Base-by-base conservation (phyloP, 2,329 filamentous ascomycete genomes). In the Colletotrichum aenigma region DNA sequence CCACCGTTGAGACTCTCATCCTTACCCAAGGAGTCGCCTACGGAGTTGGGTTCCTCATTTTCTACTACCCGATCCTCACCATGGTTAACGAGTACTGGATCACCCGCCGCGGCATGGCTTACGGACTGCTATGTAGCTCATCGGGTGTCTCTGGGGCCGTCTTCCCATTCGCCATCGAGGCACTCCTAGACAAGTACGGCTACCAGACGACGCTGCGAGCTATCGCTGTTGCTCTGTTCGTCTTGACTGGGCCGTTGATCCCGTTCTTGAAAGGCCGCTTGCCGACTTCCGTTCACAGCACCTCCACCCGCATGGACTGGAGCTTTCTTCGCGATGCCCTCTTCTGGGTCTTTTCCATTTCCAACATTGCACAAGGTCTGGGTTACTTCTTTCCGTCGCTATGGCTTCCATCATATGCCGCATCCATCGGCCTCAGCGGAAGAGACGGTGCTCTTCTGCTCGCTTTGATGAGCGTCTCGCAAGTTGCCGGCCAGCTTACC, bases 371-470 rank as follows among this genome's bases (percentile, higher is more conserved):
- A 21, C 88, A 91, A 78, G 88, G 86, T 38, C 83, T 87, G 32
- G 90, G 89, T 0, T 92, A 90, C 78, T 90, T 89, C 67, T 85
- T 92, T 21, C 90, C 90, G 3, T 85, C 88, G 5, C 87, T 90
- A 0, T 91, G 90, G 78, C 82, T 91, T 5, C 87, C 87, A 3
- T 84, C 85, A 0, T 91, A 89, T 77, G 89, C 89, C 3, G 84
- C 87, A 16, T 80, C 87, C 4, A 71, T 81, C 5, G 80, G 80
- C 2, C 78, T 85, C 1, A 82, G 88, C 4, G 84, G 86, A 2
- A 82, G 84, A 1, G 78, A 84, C 4, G 81, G 88, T 3, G 87
- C 89, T 0, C 77, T 90, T 6, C 86, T 89, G 38, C 83, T 90
- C 6, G 83, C 87, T 0, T 77, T 88, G 7, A 86, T 89, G 80